Evolutionary conservation across 371 early-diverging fungal species (phyloP), one percentile per base, ranked within the genome.

Genomic region (Syncephalastrum racemosum): DNA sequence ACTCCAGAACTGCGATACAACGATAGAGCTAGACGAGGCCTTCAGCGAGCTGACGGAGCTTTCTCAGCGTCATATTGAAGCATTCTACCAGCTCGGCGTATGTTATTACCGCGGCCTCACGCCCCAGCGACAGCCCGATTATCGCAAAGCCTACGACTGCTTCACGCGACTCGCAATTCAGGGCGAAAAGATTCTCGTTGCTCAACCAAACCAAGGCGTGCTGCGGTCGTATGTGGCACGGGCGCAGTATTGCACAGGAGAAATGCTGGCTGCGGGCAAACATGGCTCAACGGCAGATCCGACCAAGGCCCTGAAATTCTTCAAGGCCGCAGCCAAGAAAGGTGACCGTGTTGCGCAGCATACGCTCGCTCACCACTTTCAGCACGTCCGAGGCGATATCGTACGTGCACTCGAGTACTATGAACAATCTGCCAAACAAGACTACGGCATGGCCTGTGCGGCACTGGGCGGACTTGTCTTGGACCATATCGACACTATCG

Each of bases 281-380:
- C 49, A 49, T 3, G 48, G 36, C 4, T n/a, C 49, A 13, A 14
- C 19, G 8, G 25, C 16, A 8, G 49, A 60, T 25, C 13, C 40
- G 6, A 49, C 16, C 48, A 60, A 46, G 43, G 23, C 60, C 10
- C 3, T 42, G 6, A 42, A 49, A 22, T 49, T 45, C 14, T 60
- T 60, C 23, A 49, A 47, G 19, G 41, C 47, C 13, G 63, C 63
- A 31, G 63, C 63, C 27, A 50, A 62, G 0, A 47, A 47, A 4
- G 36, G 49, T 23, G 46, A 58, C 40, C 25, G 45, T 8, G 42
- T 46, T 16, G 57, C 63, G 16, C 58, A 57, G 31, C 31, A 57
- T 43, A 53, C 49, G 25, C 39, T 58, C 19, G 63, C 58, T 31
- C 25, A 53, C 44, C 51, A 53, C 31, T 47, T 36, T 5, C 50